A percentile compares a stretch with the other conserved stretches of the same genome.
Evolutionary conservation across 225 moss, liverwort and hornwort species (phyloP).

Genomic region (Antitrichia curtipendula): DNA sequence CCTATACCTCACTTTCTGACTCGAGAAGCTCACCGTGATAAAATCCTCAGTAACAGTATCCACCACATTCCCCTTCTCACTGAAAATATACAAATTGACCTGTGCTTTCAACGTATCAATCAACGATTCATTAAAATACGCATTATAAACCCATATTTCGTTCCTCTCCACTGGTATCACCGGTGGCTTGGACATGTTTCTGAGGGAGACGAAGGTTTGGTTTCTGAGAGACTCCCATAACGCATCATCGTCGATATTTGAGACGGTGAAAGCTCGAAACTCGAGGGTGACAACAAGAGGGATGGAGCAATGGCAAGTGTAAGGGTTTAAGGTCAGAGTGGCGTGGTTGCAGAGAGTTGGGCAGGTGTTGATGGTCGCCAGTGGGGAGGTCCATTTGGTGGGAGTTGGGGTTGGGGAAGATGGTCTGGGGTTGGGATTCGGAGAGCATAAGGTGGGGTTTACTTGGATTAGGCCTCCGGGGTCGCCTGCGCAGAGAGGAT

Average conservation of each 20-base stretch:
- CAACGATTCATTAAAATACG: neutral
- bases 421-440: neutral
- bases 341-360: neutral
- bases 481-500: conserved; percentile 20
- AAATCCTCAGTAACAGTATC: neutral
- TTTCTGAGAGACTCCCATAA: neutral
- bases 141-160: conserved; percentile 15
- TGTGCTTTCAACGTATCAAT: neutral
- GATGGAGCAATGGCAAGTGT: conserved; percentile 20
- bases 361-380: neutral
- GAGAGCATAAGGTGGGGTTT: neutral
- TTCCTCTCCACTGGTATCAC: neutral
- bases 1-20: neutral
- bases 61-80: neutral
- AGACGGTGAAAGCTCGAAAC: conserved; percentile 26
- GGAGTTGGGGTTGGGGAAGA: neutral
- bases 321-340: conserved; percentile 2
- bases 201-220: neutral
- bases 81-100: conserved; percentile 7
- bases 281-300: conserved; percentile 22
- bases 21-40: neutral
- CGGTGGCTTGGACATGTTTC: neutral
- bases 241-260: neutral
- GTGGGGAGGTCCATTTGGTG: neutral
- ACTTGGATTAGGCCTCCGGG: neutral